These are phyloP conservation scores for Cyclotella distinguenda DNA, from an alignment of 108 stramenopile species.

Conservation along the genomic window DNA sequence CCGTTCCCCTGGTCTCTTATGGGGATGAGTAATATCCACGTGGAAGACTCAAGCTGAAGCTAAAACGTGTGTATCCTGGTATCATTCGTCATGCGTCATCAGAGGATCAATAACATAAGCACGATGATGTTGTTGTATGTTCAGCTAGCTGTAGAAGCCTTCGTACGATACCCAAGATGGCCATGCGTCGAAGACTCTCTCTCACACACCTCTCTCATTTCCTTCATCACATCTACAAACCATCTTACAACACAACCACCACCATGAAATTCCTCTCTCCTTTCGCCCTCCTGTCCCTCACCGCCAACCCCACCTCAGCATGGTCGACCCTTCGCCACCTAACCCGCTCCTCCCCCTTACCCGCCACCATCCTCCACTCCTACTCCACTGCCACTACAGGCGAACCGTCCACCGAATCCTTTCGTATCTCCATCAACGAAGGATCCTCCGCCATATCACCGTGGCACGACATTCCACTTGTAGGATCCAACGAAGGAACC, in stretches of 20 bases:
- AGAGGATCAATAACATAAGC: not conserved
- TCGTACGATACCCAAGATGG: not conserved
- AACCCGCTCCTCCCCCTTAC: constrained; percentile 21
- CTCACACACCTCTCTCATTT: not conserved
- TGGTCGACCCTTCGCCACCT: constrained; percentile 49
- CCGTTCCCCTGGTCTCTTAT: not conserved
- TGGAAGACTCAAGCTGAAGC: not conserved
- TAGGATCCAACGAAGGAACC: constrained; percentile 46
- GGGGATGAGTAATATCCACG: not conserved
- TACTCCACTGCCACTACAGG: constrained; percentile 61
- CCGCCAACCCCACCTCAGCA: constrained; percentile 51
- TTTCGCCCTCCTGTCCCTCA: constrained; percentile 55
- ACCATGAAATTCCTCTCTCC: constrained; percentile 72
- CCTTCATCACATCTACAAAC: not conserved
- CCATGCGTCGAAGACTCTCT: constrained; percentile 1
- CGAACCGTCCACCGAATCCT: constrained; percentile 79
- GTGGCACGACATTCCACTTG: constrained; percentile 89
- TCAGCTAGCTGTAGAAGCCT: too few relatives aligned
- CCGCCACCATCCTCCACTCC: constrained; percentile 53
- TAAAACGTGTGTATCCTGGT: not conserved
- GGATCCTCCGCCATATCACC: constrained; percentile 64
- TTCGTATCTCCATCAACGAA: constrained; percentile 79
- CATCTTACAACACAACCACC: too few relatives aligned
- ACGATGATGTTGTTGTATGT: not conserved
- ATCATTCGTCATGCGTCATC: not conserved